Percentiles rank a stretch among this genome's conserved stretches.
These are phyloP conservation scores for Phytopythium kandeliae DNA, from an alignment of 352 stramenopile genomes.

Conservation along the genomic window DNA sequence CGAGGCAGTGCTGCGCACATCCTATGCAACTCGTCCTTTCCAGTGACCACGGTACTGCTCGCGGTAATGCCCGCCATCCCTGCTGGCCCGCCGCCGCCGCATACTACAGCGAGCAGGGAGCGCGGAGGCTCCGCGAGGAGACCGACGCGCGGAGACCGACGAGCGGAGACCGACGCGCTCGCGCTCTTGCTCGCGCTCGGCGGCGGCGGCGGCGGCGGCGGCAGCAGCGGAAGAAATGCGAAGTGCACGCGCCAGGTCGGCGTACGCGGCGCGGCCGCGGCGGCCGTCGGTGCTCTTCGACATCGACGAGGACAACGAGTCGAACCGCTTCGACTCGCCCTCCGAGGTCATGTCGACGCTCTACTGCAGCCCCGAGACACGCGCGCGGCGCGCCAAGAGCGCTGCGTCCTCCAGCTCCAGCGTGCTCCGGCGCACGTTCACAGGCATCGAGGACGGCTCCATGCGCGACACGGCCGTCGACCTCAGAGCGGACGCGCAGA, in stretches of 20 bases:
- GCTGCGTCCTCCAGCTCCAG: slow-evolving; percentile 7
- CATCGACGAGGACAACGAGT: slow-evolving; percentile 33
- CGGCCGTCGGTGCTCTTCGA: slow-evolving; percentile 35
- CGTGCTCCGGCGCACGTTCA: slow-evolving; percentile 1
- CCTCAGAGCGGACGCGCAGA: background rate
- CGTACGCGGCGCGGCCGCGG: slow-evolving; percentile 12
- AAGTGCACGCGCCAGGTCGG: slow-evolving; percentile 19
- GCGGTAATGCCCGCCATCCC: no score
- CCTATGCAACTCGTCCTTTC: background rate
- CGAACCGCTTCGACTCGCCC: slow-evolving; percentile 8
- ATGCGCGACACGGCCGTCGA: slow-evolving; percentile 1
- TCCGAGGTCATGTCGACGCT: slow-evolving; percentile 13
- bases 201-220: background rate
- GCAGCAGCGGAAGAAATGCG: slow-evolving; percentile 6
- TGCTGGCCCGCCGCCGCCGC: background rate
- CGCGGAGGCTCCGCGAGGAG: background rate
- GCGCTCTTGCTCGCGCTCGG: no score
- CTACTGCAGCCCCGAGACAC: slow-evolving; percentile 14
- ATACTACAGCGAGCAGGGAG: background rate
- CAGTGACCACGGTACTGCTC: background rate
- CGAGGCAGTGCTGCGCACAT: slow-evolving; percentile 1
- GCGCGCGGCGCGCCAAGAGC: slow-evolving; percentile 3
- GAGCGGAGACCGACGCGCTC: no score
- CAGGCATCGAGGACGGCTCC: slow-evolving; percentile 2
- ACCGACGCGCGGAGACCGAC: no score